Evolutionary conservation across 2,329 filamentous ascomycete genomes (phyloP).

Genomic region (Colletotrichum sp.): DNA sequence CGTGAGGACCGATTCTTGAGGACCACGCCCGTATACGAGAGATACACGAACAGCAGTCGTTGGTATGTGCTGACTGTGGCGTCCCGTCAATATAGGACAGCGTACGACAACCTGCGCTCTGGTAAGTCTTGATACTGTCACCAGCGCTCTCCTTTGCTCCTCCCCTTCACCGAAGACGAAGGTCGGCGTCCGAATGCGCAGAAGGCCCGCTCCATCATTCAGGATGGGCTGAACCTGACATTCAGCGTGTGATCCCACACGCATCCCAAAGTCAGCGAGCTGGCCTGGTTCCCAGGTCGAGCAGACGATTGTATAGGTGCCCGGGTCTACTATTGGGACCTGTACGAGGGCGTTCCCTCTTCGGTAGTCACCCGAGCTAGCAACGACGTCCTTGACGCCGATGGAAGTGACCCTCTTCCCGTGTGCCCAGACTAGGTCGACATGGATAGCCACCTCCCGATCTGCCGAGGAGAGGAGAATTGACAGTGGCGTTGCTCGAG

Average conservation of each 20-base stretch:
- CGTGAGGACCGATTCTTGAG: slow-evolving; percentile 68
- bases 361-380: slow-evolving; percentile 87
- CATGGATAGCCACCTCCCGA: slow-evolving; percentile 76
- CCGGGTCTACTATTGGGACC: slow-evolving; percentile 64
- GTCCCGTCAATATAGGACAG: neutral
- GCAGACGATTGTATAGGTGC: slow-evolving; percentile 85
- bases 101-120: slow-evolving; percentile 61
- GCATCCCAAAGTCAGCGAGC: slow-evolving; percentile 74
- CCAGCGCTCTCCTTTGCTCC: slow-evolving; percentile 41
- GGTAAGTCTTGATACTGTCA: slow-evolving; percentile 58
- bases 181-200: slow-evolving; percentile 64
- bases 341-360: slow-evolving; percentile 78
- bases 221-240: slow-evolving; percentile 66
- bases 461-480: slow-evolving; percentile 75
- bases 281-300: slow-evolving; percentile 89
- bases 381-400: slow-evolving; percentile 77
- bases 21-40: slow-evolving; percentile 75
- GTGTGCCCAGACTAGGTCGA: slow-evolving; percentile 81
- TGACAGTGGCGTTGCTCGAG: slow-evolving; percentile 65
- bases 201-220: slow-evolving; percentile 75
- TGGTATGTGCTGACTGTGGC: slow-evolving; percentile 25
- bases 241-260: slow-evolving; percentile 69
- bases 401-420: slow-evolving; percentile 75
- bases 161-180: slow-evolving; percentile 55
- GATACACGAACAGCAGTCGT: slow-evolving; percentile 66